Evolutionary conservation across 2,329 filamentous ascomycete genomes (phyloP).

Genomic region (Xylariaceae sp.): DNA sequence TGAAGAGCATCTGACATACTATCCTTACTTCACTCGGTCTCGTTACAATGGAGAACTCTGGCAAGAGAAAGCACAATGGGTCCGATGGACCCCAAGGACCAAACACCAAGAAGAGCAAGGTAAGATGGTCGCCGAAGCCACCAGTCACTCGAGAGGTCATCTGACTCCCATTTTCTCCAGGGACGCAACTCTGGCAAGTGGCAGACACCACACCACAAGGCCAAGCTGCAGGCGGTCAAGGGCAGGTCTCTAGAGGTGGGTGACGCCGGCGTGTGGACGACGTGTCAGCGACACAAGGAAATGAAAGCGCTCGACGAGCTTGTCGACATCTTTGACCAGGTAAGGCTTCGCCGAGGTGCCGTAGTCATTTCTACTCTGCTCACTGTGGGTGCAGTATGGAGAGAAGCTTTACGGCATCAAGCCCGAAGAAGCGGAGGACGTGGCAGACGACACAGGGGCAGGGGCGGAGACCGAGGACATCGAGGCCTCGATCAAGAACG

Average conservation of each 20-base stretch:
- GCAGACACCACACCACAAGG: slow-evolving; percentile 53
- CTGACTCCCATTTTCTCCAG: slow-evolving; percentile 19
- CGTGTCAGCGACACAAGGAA: slow-evolving; percentile 66
- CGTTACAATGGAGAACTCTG: slow-evolving; percentile 23
- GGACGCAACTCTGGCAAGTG: slow-evolving; percentile 48
- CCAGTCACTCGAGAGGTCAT: background rate
- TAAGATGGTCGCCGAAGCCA: slow-evolving; percentile 7
- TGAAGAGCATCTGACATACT: background rate
- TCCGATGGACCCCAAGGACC: slow-evolving; percentile 15
- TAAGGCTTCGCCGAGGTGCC: slow-evolving; percentile 27
- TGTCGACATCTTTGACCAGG: slow-evolving; percentile 57
- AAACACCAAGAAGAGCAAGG: slow-evolving; percentile 30
- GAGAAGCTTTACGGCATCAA: slow-evolving; percentile 51
- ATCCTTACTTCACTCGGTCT: background rate
- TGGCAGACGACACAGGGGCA: slow-evolving; percentile 31
- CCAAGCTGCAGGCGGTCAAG: slow-evolving; percentile 33
- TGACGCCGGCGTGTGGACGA: slow-evolving; percentile 70
- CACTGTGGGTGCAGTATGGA: slow-evolving; percentile 47
- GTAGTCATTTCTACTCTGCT: background rate
- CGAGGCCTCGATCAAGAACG: slow-evolving; percentile 63
- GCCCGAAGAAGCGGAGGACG: slow-evolving; percentile 26
- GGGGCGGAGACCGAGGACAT: slow-evolving; percentile 52
- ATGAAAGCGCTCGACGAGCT: slow-evolving; percentile 62
- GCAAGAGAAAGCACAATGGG: slow-evolving; percentile 28
- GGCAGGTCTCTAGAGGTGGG: slow-evolving; percentile 51